Conservation (phyloP, 495 filamentous ascomycete genomes). For the Staphylotrichum tortipilum region DNA sequence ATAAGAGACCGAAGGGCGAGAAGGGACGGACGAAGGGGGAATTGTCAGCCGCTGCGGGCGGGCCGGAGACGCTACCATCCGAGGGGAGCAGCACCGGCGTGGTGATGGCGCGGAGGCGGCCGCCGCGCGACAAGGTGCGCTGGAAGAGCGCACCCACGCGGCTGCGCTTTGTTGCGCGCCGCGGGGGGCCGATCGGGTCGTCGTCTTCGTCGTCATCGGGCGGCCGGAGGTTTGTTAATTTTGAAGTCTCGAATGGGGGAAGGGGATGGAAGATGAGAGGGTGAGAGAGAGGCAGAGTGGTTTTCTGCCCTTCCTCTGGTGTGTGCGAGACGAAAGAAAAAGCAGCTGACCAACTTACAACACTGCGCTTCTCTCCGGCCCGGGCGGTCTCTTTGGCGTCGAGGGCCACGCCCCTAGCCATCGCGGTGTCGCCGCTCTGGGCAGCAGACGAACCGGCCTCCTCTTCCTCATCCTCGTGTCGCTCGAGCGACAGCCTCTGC, state of each 20-base stretch:
- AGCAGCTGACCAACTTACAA: not conserved
- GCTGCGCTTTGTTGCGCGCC: constrained; percentile 11
- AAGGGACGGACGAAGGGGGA: not conserved
- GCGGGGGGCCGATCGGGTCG: not conserved
- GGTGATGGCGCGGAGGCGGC: not conserved
- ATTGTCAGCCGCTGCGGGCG: no score
- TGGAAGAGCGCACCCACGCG: constrained; percentile 1
- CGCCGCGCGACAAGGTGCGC: constrained; percentile 3
- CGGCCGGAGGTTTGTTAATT: not conserved
- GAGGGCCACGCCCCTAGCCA: not conserved
- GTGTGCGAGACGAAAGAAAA: not conserved
- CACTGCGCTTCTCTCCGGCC: not conserved
- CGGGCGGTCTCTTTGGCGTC: not conserved
- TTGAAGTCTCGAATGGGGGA: no score
- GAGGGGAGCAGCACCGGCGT: not conserved
- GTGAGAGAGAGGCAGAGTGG: no score
- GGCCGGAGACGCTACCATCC: no score
- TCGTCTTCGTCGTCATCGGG: not conserved
- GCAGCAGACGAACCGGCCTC: not conserved
- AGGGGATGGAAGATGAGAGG: no score
- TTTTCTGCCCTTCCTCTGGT: no score
- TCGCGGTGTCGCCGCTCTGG: not conserved
- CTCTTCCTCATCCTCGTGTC: not conserved
- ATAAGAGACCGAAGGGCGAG: constrained; percentile 3
- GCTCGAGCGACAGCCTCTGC: not conserved